Evolutionary conservation across 768 basidiomycete genomes (phyloP), one percentile per base, ranked within the genome.

Genomic region (Macrolepiota albuminosa): DNA sequence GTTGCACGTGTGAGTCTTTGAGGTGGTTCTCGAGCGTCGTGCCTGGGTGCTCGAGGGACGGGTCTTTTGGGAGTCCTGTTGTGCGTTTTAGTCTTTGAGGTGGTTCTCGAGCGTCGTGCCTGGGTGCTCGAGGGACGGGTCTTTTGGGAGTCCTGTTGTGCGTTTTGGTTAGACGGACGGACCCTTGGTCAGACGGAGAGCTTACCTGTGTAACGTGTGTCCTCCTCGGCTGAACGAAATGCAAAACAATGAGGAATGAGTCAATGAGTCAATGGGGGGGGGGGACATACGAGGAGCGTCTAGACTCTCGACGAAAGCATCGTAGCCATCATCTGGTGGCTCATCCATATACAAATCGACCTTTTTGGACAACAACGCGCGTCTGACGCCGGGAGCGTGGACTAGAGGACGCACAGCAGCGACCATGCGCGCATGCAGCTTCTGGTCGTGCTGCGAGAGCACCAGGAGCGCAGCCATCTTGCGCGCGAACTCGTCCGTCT

Each of bases 21-120:
- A 54, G 29, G 31, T 56, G 9, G 36, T 43, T 26, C 39, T 43
- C 29, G 16, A 54, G 29, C 6, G 49, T 26, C 18, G 56, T 16
- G 1, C 42, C n/a, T 0, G 45, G 45, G 3, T 42, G 33, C 21
- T 56, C 55, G 7, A 54, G 53, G 13, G 45, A 53, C 10, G 57
- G 31, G 33, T 64, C 57, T 9, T 42, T 45, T 24, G 55, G 53
- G 11, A 57, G 52, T 2, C 43, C 60, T 57, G 33, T 43, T 2
- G 34, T 13, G n/a, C n/a, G n/a, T n/a, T n/a, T n/a, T n/a, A n/a
- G n/a, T n/a, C n/a, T n/a, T n/a, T n/a, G n/a, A 54, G 29, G 31
- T 56, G 9, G 36, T 43, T 26, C 39, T 43, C 29, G 16, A 54
- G 29, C 6, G 50, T 26, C 18, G 56, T 16, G 1, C 42, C n/a